A percentile compares a stretch with the other conserved stretches of the same genome.
phyloP scores from a whole-genome alignment of 2,329 filamentous ascomycete species.

The Penicillium palitans region DNA sequence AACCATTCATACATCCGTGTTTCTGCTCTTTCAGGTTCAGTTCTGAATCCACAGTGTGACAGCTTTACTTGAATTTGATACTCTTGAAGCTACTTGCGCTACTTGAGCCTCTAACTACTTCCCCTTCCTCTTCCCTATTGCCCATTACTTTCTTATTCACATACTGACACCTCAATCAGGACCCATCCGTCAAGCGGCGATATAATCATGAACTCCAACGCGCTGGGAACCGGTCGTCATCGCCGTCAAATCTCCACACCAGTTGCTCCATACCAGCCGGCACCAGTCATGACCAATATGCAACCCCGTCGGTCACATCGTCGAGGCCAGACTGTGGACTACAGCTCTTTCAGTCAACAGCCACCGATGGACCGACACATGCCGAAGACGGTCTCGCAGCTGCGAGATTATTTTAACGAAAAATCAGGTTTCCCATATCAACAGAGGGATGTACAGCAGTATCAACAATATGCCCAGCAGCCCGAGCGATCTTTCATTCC shows the following conservation, averaged over 20 bases:
- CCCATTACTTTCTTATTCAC: conserved; percentile 44
- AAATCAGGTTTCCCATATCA: conserved; percentile 27
- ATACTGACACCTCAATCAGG: conserved; percentile 61
- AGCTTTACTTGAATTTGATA: neutral
- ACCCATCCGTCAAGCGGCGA: conserved; percentile 40
- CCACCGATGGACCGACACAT: conserved; percentile 19
- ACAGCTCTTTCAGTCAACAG: conserved; percentile 59
- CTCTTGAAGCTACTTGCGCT: neutral
- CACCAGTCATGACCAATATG: conserved; percentile 63
- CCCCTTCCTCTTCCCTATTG: conserved; percentile 15
- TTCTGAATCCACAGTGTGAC: conserved; percentile 15
- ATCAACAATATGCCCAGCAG: conserved; percentile 32
- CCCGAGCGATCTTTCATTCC: conserved; percentile 48
- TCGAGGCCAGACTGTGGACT: conserved; percentile 82
- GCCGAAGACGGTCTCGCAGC: conserved; percentile 27
- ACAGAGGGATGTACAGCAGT: conserved; percentile 17
- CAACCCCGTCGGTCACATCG: conserved; percentile 59
- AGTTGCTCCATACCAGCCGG: conserved; percentile 65
- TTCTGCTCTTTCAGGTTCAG: conserved; percentile 22
- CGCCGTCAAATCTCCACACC: conserved; percentile 87
- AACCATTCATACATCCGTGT: conserved; percentile 28
- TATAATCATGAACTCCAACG: conserved; percentile 30
- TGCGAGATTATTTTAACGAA: conserved; percentile 32
- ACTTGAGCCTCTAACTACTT: conserved; percentile 21
- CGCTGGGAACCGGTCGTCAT: conserved; percentile 66